Evolutionary conservation across 495 filamentous ascomycete genomes (phyloP), one percentile per base, ranked within the genome.

Genomic region (Penicillium salamii): DNA sequence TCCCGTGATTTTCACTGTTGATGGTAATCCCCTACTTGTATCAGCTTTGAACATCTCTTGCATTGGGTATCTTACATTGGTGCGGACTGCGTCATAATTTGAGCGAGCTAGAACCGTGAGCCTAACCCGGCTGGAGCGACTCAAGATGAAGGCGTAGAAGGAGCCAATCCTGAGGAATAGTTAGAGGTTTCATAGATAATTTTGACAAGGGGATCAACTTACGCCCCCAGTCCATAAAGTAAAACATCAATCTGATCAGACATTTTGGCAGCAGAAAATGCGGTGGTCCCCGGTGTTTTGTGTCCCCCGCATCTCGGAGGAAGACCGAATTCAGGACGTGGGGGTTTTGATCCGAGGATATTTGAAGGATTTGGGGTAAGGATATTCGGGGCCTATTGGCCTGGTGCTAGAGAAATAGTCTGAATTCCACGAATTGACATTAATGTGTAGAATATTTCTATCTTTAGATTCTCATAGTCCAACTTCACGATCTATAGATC

Each of bases 91-190:
- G 1, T 76, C 69, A 43, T 76, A 78, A 40, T 80, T 80, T 1
- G 77, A 80, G 26, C 76, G 71, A 5, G 77, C 77, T n/a, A 77
- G 69, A 0, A 78, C 76, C 0, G 69, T 78, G n/a, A 80, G 50
- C 15, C 66, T 59, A 9, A 80, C 72, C 15, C 66, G 59, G 13
- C 66, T 51, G 37, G 62, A 58, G 6, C 68, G 70, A 32, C 58
- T 65, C 1, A 78, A 52, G 34, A 80, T 71, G 52, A 78, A 73
- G 35, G 69, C 71, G 48, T 75, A 75, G 55, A 75, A 73, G 44
- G 69, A 75, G 61, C 71, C 71, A 44, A 75, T 72, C 14, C 69
- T 74, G 26, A 18, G 2, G 4, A 2, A 5, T 12, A 2, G n/a
- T 57, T 13, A 56, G 4, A 3, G 23, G 3, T 26, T 31, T 17